Conservation (phyloP, 2,329 filamentous ascomycete genomes). For the Talaromyces funiculosus region DNA sequence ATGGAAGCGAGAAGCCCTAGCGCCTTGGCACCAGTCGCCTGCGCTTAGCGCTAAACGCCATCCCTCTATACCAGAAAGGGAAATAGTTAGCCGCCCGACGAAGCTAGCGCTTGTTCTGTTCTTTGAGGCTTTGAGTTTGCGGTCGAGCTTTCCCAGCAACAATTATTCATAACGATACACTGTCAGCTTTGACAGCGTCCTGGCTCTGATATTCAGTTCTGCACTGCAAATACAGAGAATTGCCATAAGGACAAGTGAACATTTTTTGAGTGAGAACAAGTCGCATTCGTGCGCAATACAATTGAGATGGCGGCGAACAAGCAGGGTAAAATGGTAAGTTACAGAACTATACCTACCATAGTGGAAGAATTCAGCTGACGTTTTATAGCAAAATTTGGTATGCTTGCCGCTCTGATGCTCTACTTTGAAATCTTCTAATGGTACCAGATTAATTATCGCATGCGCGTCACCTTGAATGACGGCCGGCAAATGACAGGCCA, state of each 20-base stretch:
- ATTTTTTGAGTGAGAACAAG: conserved; percentile 28
- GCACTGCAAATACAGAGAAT: background rate
- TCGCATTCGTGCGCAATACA: conserved; percentile 43
- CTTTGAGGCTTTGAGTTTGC: background rate
- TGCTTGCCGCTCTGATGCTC: conserved; percentile 28
- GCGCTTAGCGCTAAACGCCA: conserved; percentile 10
- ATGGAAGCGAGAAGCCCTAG: conserved; percentile 17
- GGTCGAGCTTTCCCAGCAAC: background rate
- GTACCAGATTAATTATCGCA: conserved; percentile 92
- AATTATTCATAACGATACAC: background rate
- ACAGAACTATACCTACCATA: conserved; percentile 5
- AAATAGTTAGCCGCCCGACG: conserved; percentile 5
- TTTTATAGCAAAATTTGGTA: conserved; percentile 58
- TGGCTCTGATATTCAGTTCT: background rate
- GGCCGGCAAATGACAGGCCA: conserved; percentile 94
- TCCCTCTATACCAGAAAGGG: background rate
- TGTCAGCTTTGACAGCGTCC: conserved; percentile 4
- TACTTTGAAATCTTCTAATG: background rate
- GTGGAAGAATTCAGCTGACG: conserved; percentile 58
- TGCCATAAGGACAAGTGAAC: background rate
- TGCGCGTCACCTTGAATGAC: conserved; percentile 93
- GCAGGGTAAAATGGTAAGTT: conserved; percentile 98
- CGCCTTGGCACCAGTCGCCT: conserved; percentile 15
- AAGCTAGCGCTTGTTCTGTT: conserved; percentile 3
- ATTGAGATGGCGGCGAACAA: conserved; percentile 64